phyloP scores from a whole-genome alignment of 495 filamentous ascomycete genomes.

The Amorphotheca resinae region DNA sequence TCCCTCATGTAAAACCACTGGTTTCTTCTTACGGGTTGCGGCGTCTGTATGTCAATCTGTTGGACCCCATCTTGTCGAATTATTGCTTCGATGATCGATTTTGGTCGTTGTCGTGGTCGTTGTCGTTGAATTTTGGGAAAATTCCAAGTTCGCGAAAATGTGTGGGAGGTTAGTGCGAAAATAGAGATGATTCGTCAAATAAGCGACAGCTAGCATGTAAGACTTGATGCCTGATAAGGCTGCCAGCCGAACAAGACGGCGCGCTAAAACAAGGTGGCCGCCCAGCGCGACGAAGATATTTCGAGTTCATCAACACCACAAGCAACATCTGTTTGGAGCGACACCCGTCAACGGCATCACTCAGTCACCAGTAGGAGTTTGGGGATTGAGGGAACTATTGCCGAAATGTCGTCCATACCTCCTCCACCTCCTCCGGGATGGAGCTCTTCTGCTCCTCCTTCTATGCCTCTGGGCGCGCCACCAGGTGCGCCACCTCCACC shows the following conservation, averaged over 20 bases:
- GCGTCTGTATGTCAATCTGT: conserved; percentile 69
- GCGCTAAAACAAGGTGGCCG: background rate
- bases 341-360: background rate
- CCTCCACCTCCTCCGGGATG: conserved; percentile 73
- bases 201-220: background rate
- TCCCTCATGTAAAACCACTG: background rate
- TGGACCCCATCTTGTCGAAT: conserved; percentile 48
- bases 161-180: conserved; percentile 3
- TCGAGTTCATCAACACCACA: background rate
- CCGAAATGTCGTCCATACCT: conserved; percentile 57
- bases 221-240: background rate
- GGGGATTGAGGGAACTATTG: conserved; percentile 6
- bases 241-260: background rate
- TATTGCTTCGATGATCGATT: conserved; percentile 29
- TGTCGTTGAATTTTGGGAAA: conserved; percentile 20
- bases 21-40: conserved; percentile 70
- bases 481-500: conserved; percentile 75
- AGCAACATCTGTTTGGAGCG: background rate
- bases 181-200: background rate
- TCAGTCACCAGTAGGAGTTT: conserved; percentile 11
- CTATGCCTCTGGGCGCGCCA: conserved; percentile 41
- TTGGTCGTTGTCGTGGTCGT: conserved; percentile 29
- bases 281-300: background rate
- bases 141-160: conserved; percentile 9
- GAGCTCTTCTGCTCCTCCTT: conserved; percentile 58